These are phyloP conservation scores for Chenopodium berlandieri DNA, from an alignment of 148 eudicot genomes.

Conservation along the genomic window DNA sequence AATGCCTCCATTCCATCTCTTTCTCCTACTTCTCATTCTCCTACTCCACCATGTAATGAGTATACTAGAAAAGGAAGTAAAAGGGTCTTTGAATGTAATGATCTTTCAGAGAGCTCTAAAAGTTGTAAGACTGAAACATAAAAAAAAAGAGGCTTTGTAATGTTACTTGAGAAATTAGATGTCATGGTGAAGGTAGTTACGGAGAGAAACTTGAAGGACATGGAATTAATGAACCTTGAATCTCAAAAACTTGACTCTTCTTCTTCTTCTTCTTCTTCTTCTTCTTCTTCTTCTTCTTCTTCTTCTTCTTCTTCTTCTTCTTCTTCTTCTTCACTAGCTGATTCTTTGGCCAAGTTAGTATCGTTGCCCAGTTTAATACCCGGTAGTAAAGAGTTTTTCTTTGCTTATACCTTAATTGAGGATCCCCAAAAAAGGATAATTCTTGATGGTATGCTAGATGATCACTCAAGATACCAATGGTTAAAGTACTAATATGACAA, in stretches of 20 bases:
- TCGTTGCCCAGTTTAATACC: neutral
- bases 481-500: neutral
- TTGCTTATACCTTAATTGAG: neutral
- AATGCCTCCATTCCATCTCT: neutral
- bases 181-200: too few relatives aligned
- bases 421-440: neutral
- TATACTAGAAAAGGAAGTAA: neutral
- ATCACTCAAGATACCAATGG: neutral
- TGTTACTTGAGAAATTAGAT: too few relatives aligned
- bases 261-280: neutral
- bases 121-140: too few relatives aligned
- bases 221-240: too few relatives aligned
- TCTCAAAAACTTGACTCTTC: neutral
- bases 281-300: too few relatives aligned
- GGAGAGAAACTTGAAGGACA: too few relatives aligned
- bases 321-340: too few relatives aligned
- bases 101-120: neutral
- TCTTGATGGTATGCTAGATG: neutral
- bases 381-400: neutral
- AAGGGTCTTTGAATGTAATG: neutral
- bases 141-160: too few relatives aligned
- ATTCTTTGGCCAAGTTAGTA: neutral
- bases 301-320: too few relatives aligned
- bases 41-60: neutral
- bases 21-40: neutral